A percentile compares a stretch with the other conserved stretches of the same genome.
Evolutionary conservation across 73 alveolate genomes (phyloP).

Genomic region (Paramecium sonneborni): DNA sequence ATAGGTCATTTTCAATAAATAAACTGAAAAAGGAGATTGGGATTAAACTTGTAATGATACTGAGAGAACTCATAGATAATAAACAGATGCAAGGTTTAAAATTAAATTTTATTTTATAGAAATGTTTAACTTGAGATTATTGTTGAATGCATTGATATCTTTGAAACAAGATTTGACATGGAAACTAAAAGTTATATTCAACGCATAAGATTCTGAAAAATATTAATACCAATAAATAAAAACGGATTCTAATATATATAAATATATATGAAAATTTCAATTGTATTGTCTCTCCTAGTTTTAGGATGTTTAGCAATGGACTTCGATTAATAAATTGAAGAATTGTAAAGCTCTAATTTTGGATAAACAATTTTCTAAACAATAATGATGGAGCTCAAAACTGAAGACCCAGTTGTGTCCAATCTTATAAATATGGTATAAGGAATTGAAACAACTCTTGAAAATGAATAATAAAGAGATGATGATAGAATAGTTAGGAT

Average conservation of each 20-base stretch:
- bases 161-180: constrained; percentile 53
- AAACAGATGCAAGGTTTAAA: background rate
- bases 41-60: constrained; percentile 45
- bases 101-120: background rate
- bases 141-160: constrained; percentile 35
- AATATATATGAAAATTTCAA: background rate
- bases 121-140: constrained; percentile 9
- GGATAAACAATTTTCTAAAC: constrained; percentile 45
- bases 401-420: constrained; percentile 56
- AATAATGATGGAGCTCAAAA: constrained; percentile 33
- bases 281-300: background rate
- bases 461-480: constrained; percentile 33
- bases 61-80: background rate
- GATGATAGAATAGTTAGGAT: constrained; percentile 39
- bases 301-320: background rate
- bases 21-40: constrained; percentile 35
- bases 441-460: constrained; percentile 9
- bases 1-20: background rate
- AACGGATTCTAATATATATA: constrained; percentile 48
- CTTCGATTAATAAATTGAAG: background rate
- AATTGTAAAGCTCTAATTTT: constrained; percentile 10
- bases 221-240: constrained; percentile 4
- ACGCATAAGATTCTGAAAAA: constrained; percentile 30
- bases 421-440: constrained; percentile 33
- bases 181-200: constrained; percentile 34